Conservation (phyloP, 2,329 filamentous ascomycete species). For the Botrytis byssoidea region DNA sequence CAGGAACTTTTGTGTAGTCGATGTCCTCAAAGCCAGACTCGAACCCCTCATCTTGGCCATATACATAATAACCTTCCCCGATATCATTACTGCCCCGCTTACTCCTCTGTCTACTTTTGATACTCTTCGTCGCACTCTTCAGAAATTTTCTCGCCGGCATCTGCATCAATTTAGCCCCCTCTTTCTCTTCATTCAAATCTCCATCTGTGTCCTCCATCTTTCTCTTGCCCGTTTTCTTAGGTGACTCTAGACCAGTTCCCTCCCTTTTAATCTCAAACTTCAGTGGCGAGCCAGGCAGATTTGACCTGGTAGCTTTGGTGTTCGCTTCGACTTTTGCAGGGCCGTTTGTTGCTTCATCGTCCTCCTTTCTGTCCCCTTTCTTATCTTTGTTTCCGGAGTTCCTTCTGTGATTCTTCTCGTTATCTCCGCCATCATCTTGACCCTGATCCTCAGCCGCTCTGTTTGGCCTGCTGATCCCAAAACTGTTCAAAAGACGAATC, state of each 20-base stretch:
- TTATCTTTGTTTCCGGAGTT: background rate
- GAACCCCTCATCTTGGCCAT: background rate
- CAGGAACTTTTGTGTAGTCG: background rate
- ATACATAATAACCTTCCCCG: background rate
- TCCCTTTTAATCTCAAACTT: background rate
- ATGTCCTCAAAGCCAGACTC: constrained; percentile 4
- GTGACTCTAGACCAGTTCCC: background rate
- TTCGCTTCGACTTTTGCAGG: background rate
- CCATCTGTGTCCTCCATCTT: background rate
- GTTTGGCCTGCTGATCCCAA: background rate
- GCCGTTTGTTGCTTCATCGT: background rate
- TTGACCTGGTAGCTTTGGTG: background rate
- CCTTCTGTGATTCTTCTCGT: too few relatives aligned
- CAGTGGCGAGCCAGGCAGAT: background rate
- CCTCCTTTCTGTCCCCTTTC: background rate
- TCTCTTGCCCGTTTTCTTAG: background rate
- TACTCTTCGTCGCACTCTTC: background rate
- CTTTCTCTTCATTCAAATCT: background rate
- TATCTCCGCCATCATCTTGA: background rate
- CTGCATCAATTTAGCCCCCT: background rate
- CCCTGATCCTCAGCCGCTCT: background rate
- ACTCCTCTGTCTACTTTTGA: background rate
- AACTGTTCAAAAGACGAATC: background rate
- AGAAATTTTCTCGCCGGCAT: background rate
- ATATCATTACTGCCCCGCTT: background rate